Evolutionary conservation across 2,329 filamentous ascomycete genomes (phyloP).

Genomic region (Fusarium sp.): DNA sequence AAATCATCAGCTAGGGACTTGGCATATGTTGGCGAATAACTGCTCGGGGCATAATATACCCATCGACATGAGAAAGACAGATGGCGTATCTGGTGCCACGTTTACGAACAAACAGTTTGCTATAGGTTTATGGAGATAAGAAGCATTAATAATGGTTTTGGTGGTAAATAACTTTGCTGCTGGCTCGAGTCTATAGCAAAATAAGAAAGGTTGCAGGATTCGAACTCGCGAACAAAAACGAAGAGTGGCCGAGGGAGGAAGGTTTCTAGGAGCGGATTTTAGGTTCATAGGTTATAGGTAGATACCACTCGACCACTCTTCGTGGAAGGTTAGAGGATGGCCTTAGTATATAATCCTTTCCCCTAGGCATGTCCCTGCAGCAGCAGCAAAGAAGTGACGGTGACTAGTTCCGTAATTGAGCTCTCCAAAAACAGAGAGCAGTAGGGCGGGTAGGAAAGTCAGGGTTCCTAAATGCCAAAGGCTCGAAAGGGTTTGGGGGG

Average conservation of each 20-base stretch:
- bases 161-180: neutral
- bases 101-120: neutral
- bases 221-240: constrained; percentile 3
- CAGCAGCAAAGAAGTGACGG: neutral
- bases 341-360: neutral
- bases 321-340: neutral
- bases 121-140: neutral
- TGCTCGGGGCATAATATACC: neutral
- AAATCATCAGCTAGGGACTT: neutral
- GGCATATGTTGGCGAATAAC: no score
- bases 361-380: neutral
- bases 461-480: neutral
- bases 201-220: neutral
- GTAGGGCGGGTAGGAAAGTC: neutral
- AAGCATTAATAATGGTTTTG: neutral
- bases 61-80: neutral
- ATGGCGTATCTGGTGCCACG: neutral
- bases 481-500: neutral
- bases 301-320: constrained; percentile 18
- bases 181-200: neutral
- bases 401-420: neutral
- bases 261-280: neutral
- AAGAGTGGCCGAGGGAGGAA: neutral
- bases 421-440: neutral
- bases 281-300: constrained; percentile 5